Evolutionary conservation across 176 grass and related monocot species (phyloP), one percentile per base, ranked within the genome.

Genomic region (Rhynchospora breviuscula): DNA sequence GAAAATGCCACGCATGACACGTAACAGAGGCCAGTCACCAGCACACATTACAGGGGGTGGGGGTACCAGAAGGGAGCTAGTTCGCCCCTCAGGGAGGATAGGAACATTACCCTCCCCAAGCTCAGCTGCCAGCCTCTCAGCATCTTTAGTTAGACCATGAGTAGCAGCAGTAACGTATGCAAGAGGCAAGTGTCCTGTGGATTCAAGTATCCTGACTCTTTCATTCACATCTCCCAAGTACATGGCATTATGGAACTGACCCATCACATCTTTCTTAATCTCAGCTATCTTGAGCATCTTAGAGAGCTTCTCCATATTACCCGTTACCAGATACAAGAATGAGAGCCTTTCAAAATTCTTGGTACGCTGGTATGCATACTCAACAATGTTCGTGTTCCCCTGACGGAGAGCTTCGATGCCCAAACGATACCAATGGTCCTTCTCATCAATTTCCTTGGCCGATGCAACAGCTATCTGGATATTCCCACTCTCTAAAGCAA

Each of bases 401-500:
- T 93, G 93, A 45, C 89, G 84, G 62, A 91, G 63, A n/a, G 91
- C 93, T 62, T 97, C 91, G 56, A 91, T 93, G 14, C 94, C 94
- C 73, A 97, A 82, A 53, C 63, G 85, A 40, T 93, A 93, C 93
- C 93, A 97, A 77, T 93, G 89, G 63, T 93, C 93, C 59, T 93
- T 97, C 76, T 97, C 93, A 91, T 97, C 87, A 40, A 97, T 86
- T 78, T 97, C 91, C 86, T 93, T 93, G 23, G 93, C 93, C 22
- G 91, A 93, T 82, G 93, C 93, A 91, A 97, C 91, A 6, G 91
- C 93, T 61, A 91, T 93, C 60, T 97, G 91, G 70, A 97, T 97
- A 74, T 97, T 93, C 1, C 93, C 93, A 62, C 93, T 93, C 84
- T 97, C 91, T 45, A 97, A 89, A 64, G 93, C 93, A 13, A 97